Percentiles rank a stretch among this genome's conserved stretches.
Conservation (phyloP, 148 eudicot genomes). For the Fagopyrum tataricum region DNA sequence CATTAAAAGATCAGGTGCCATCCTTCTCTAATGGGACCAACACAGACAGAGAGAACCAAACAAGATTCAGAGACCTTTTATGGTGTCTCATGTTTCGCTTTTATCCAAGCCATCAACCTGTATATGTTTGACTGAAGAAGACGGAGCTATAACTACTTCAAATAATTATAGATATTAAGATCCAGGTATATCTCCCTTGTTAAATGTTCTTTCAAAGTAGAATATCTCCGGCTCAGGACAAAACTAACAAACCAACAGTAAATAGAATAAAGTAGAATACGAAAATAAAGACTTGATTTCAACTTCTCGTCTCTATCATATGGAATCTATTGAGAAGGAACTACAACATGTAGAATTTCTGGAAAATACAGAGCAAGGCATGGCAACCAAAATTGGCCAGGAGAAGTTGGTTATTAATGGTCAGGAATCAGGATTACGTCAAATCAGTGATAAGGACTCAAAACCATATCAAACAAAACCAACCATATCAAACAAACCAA, state of each 20-base stretch:
- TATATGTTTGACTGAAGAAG: not conserved
- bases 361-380: not conserved
- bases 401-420: not conserved
- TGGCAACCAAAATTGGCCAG: not conserved
- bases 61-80: not conserved
- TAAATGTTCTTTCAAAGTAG: not conserved
- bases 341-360: not conserved
- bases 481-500: not conserved
- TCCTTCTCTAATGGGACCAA: not conserved
- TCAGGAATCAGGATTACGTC: not conserved
- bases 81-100: not conserved
- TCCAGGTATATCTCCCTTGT: not conserved
- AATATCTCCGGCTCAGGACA: not conserved
- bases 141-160: not conserved
- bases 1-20: not conserved
- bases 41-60: not conserved
- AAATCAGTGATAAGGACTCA: not conserved
- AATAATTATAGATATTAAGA: not conserved
- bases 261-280: not conserved
- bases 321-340: not conserved
- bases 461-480: not conserved
- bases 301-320: not conserved
- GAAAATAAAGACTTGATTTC: not conserved
- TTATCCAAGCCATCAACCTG: not conserved
- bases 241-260: not conserved